These are phyloP conservation scores for Oenanthe sinensis DNA, from an alignment of 129 eudicot species.

Conservation along the genomic window DNA sequence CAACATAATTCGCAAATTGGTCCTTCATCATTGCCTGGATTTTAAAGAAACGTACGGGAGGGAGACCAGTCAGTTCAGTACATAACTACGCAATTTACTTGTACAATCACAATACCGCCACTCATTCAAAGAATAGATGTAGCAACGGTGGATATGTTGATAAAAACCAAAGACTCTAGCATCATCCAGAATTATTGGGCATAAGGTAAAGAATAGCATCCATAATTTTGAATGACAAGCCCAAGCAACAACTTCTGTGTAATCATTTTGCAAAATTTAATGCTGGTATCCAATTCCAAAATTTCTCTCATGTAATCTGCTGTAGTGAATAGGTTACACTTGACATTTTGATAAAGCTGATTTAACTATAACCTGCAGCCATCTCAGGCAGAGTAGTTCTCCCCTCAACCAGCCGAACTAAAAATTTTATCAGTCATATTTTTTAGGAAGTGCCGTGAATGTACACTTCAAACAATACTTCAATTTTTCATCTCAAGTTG, in stretches of 20 bases:
- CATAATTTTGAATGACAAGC: too few relatives aligned
- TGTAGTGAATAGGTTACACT: not conserved
- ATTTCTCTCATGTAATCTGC: not conserved
- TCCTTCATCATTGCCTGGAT: constrained; percentile 96
- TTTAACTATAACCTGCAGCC: not conserved
- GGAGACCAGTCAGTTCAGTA: not conserved
- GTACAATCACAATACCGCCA: not conserved
- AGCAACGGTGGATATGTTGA: too few relatives aligned
- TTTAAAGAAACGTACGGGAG: not conserved
- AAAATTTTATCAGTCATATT: not conserved
- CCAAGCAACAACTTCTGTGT: too few relatives aligned
- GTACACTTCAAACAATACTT: not conserved
- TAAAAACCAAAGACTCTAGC: too few relatives aligned
- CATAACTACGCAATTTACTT: not conserved
- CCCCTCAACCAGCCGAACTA: not conserved
- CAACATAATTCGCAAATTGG: constrained; percentile 91
- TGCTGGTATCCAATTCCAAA: not conserved
- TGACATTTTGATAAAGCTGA: not conserved
- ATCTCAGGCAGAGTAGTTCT: not conserved
- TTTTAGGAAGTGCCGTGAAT: not conserved
- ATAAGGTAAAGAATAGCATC: too few relatives aligned
- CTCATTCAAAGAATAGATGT: not conserved
- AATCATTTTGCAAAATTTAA: not conserved
- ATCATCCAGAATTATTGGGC: too few relatives aligned
- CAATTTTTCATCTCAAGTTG: not conserved